Conservation (phyloP, 441 rosid genomes). For the Gossypium davidsonii region DNA sequence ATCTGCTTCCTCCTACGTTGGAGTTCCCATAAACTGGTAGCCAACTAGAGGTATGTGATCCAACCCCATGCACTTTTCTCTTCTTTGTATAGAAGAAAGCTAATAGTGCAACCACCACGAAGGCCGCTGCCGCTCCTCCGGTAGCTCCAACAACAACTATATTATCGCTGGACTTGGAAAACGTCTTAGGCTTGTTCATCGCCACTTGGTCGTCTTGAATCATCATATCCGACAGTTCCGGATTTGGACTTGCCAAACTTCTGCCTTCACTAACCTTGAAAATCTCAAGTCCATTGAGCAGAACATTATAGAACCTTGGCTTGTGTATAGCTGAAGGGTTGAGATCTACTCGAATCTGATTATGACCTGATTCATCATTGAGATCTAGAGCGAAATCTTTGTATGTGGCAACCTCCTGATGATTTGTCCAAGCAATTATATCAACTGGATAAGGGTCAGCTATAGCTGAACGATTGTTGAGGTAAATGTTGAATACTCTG, state of each 20-base stretch:
- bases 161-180: neutral
- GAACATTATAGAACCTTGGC: slow-evolving; percentile 41
- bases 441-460: slow-evolving; percentile 35
- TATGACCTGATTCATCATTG: slow-evolving; percentile 25
- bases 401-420: slow-evolving; percentile 32
- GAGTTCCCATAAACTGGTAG: slow-evolving; percentile 47
- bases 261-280: slow-evolving; percentile 41
- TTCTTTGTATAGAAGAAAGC: slow-evolving; percentile 35
- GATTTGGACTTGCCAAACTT: slow-evolving; percentile 58
- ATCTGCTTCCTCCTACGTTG: slow-evolving; percentile 36
- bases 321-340: slow-evolving; percentile 30
- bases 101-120: slow-evolving; percentile 38
- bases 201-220: slow-evolving; percentile 11
- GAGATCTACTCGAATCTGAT: slow-evolving; percentile 28
- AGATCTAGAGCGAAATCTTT: slow-evolving; percentile 47
- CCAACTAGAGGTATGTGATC: slow-evolving; percentile 43
- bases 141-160: slow-evolving; percentile 36
- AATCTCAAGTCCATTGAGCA: slow-evolving; percentile 59
- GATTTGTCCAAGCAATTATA: slow-evolving; percentile 41
- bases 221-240: slow-evolving; percentile 46
- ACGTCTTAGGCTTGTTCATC: neutral
- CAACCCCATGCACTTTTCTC: slow-evolving; percentile 23
- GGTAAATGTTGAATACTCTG: slow-evolving; percentile 43
- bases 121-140: slow-evolving; percentile 50
- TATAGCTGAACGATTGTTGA: slow-evolving; percentile 48